Percentiles rank a stretch among this genome's conserved stretches.
phyloP scores from a whole-genome alignment of 176 grass and related monocot genomes.

The Zoysia pacifica region DNA sequence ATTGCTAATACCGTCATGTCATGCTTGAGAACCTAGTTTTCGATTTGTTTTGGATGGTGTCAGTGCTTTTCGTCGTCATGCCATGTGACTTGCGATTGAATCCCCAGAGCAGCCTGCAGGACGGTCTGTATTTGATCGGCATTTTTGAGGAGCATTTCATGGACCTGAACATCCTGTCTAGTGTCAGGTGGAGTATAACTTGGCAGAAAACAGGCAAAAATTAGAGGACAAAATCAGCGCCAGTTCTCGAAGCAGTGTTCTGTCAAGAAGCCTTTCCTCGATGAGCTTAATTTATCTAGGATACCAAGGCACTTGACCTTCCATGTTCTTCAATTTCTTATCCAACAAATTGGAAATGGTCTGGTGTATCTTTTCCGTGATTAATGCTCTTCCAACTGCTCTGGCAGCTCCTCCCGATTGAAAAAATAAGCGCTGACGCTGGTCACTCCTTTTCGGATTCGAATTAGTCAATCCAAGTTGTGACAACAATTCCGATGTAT shows the following conservation, averaged over 20 bases:
- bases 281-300: slow-evolving; percentile 17
- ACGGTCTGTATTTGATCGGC: neutral
- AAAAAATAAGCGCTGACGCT: slow-evolving; percentile 4
- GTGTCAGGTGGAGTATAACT: neutral
- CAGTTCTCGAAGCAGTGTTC: slow-evolving; percentile 38
- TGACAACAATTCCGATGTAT: neutral
- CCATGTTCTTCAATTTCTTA: neutral
- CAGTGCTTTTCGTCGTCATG: neutral
- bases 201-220: slow-evolving; percentile 31
- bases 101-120: neutral
- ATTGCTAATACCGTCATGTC: neutral
- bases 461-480: neutral
- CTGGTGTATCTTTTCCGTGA: slow-evolving; percentile 1
- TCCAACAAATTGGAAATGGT: neutral
- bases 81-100: neutral
- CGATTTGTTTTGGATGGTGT: neutral
- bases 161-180: neutral
- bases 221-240: slow-evolving; percentile 32
- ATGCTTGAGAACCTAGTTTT: neutral
- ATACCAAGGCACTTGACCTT: neutral
- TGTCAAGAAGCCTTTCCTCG: slow-evolving; percentile 34
- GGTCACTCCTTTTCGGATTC: neutral
- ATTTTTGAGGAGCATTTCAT: neutral
- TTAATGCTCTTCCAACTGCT: slow-evolving; percentile 6
- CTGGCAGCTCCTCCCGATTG: neutral